phyloP scores from a whole-genome alignment of 306 rosid genomes.

The Quercus berberidifolia region DNA sequence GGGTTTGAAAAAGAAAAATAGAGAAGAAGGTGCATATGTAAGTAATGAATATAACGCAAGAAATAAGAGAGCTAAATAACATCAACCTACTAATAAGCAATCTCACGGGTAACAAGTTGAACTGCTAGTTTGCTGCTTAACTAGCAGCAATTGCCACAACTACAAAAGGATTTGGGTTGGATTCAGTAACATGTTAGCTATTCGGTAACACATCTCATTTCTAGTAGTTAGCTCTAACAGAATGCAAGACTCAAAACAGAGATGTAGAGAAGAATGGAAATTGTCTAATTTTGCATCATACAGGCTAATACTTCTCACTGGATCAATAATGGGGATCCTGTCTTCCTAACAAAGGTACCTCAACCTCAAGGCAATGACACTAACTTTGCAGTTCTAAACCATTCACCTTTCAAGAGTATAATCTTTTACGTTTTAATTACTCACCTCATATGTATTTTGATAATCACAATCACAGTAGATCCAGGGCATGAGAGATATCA shows the following conservation, averaged over 20 bases:
- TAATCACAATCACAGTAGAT: background rate
- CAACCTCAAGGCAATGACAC: background rate
- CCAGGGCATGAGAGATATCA: background rate
- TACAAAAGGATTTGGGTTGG: too few species aligned
- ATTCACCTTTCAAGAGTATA: background rate
- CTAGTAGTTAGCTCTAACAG: background rate
- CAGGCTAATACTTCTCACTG: background rate
- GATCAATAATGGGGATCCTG: background rate
- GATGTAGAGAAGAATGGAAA: background rate
- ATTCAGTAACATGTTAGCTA: too few species aligned
- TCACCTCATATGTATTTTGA: background rate
- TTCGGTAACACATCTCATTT: too few species aligned
- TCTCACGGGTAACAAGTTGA: too few species aligned
- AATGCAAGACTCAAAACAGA: background rate
- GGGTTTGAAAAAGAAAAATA: too few species aligned
- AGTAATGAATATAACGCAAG: too few species aligned
- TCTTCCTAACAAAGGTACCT: background rate
- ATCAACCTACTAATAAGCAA: too few species aligned
- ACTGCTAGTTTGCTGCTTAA: too few species aligned
- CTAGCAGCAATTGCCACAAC: too few species aligned
- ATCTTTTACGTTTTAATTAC: background rate
- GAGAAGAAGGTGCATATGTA: too few species aligned
- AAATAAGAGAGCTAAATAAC: too few species aligned
- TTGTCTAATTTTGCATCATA: background rate
- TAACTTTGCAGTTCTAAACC: too few species aligned